Conservation (phyloP, 78 protist genomes). For the Speleostelium caveatum region DNA sequence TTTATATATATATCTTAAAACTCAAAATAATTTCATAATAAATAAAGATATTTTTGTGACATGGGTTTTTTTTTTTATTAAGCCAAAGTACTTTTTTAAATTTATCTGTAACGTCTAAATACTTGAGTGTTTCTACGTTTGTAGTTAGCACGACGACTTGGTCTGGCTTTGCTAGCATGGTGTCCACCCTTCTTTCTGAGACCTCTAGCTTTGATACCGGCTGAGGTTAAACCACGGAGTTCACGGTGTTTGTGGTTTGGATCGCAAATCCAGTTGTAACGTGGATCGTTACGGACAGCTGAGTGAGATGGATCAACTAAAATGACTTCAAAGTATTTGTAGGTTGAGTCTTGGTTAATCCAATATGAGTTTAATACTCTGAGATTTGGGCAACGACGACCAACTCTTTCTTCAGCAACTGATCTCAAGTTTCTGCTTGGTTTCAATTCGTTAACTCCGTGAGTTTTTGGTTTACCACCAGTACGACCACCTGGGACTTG, state of each 20-base stretch:
- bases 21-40: background rate
- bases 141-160: slow-evolving; percentile 97
- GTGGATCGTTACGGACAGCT: slow-evolving; percentile 98
- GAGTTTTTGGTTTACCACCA: slow-evolving; percentile 98
- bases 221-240: slow-evolving; percentile 98
- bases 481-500: slow-evolving; percentile 98
- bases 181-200: slow-evolving; percentile 90
- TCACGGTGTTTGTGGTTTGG: slow-evolving; percentile 97
- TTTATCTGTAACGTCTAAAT: slow-evolving; percentile 97
- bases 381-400: slow-evolving; percentile 92
- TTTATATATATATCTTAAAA: no score
- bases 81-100: background rate
- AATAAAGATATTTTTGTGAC: background rate
- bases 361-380: slow-evolving; percentile 99
- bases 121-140: slow-evolving; percentile 94
- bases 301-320: slow-evolving; percentile 97
- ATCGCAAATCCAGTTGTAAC: slow-evolving; percentile 98
- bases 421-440: slow-evolving; percentile 87
- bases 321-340: slow-evolving; percentile 99
- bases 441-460: slow-evolving; percentile 97
- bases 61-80: background rate
- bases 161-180: slow-evolving; percentile 89
- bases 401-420: slow-evolving; percentile 99
- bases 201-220: slow-evolving; percentile 97
- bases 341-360: slow-evolving; percentile 97